Evolutionary conservation across 2,329 filamentous ascomycete genomes (phyloP).

Genomic region (Albophoma yamanashiensis): DNA sequence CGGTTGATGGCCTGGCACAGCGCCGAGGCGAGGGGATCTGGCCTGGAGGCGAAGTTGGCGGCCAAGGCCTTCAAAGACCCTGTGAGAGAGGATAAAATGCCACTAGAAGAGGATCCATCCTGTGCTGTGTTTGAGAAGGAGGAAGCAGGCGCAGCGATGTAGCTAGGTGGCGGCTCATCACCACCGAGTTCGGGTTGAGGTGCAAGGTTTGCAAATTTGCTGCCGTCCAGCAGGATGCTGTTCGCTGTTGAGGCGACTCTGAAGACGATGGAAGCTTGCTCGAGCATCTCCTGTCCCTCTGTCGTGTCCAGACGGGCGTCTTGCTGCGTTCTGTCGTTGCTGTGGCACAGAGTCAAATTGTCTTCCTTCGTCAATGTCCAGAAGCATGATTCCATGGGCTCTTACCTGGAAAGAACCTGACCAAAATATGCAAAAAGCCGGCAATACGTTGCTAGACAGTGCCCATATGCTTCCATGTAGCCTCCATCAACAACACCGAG

Average conservation of each 20-base stretch:
- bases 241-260: slow-evolving; percentile 7
- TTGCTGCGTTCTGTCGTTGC: slow-evolving; percentile 10
- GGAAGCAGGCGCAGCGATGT: slow-evolving; percentile 5
- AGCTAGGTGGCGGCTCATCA: slow-evolving; percentile 12
- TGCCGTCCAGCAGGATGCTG: slow-evolving; percentile 8
- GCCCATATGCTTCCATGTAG: not conserved
- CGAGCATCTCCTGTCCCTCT: slow-evolving; percentile 9
- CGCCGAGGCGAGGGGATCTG: slow-evolving; percentile 24
- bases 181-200: not conserved
- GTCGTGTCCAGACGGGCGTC: slow-evolving; percentile 11
- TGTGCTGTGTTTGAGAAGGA: slow-evolving; percentile 5
- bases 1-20: slow-evolving; percentile 22
- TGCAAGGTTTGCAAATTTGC: not conserved
- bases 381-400: not conserved
- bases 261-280: slow-evolving; percentile 9
- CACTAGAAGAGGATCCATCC: slow-evolving; percentile 8
- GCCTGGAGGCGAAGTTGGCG: slow-evolving; percentile 18
- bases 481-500: slow-evolving; percentile 12
- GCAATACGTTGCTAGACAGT: not conserved
- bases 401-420: not conserved
- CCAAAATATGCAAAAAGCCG: not conserved
- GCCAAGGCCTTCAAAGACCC: slow-evolving; percentile 25
- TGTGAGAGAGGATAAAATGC: slow-evolving; percentile 15
- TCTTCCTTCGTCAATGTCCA: not conserved
- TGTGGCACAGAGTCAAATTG: slow-evolving; percentile 4